Conservation (phyloP, 176 grass and related monocot species). For the Bolboschoenus planiculmis region DNA sequence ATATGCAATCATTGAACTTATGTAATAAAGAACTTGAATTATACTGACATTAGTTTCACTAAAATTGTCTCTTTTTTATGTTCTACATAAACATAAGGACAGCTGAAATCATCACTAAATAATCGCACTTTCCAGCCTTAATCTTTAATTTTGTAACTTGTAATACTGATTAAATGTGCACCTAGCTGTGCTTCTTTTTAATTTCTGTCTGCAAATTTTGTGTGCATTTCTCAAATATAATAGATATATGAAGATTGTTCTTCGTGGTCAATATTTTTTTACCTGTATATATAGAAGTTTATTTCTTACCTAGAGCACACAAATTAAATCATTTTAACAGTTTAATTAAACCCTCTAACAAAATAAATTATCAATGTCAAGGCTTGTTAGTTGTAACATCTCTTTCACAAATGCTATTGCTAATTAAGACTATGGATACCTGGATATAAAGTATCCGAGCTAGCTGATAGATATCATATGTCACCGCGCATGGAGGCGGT, state of each 20-base stretch:
- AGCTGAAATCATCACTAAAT: not conserved
- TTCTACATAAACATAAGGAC: not conserved
- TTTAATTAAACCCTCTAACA: not conserved
- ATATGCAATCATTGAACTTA: not conserved
- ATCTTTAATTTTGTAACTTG: not conserved
- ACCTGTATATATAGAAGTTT: not conserved
- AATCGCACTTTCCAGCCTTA: not conserved
- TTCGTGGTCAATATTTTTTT: not conserved
- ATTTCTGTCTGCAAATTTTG: not conserved
- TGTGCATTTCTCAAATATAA: not conserved
- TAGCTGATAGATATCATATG: not conserved
- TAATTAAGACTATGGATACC: not conserved
- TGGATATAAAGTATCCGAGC: conserved; percentile 10
- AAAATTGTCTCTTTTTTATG: not conserved
- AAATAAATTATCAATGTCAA: not conserved
- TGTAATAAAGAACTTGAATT: not conserved
- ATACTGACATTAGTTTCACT: not conserved
- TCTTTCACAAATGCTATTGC: conserved; percentile 7
- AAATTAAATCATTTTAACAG: not conserved
- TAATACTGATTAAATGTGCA: not conserved
- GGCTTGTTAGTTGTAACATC: conserved; percentile 11
- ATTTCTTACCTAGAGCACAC: not conserved
- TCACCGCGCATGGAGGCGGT: not conserved
- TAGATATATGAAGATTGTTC: not conserved
- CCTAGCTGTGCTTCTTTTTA: not conserved